These are phyloP conservation scores for Hymenoscyphus occultus DNA, from an alignment of 2,329 filamentous ascomycete genomes.

Conservation along the genomic window DNA sequence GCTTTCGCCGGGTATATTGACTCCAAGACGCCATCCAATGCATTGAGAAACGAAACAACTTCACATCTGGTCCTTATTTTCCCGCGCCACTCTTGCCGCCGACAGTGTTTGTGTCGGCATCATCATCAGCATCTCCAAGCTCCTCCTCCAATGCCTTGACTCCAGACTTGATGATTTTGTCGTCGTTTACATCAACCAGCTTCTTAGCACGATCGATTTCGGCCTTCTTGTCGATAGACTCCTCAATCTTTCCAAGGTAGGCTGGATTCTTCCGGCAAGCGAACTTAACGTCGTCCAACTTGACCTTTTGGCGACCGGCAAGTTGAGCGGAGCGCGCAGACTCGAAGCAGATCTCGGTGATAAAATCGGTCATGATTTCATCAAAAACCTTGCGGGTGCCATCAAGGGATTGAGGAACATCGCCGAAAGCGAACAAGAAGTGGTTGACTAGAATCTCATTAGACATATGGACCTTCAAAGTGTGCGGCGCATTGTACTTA, in stretches of 20 bases:
- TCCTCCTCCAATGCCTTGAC: conserved; percentile 45
- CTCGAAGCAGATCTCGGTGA: conserved; percentile 88
- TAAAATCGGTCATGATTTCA: conserved; percentile 95
- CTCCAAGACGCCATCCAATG: conserved; percentile 1
- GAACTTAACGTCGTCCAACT: conserved; percentile 97
- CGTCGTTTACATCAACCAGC: conserved; percentile 67
- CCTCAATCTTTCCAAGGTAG: conserved; percentile 85
- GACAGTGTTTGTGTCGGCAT: conserved; percentile 40
- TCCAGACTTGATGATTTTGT: conserved; percentile 55
- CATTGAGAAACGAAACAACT: neutral
- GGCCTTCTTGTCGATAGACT: conserved; percentile 84
- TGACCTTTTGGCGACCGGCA: conserved; percentile 90
- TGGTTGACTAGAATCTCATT: conserved; percentile 55
- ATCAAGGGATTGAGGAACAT: conserved; percentile 72
- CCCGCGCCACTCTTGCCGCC: conserved; percentile 25
- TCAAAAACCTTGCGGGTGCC: conserved; percentile 85
- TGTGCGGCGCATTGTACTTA: conserved; percentile 41
- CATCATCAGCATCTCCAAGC: conserved; percentile 52
- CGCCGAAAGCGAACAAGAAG: conserved; percentile 78
- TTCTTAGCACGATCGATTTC: conserved; percentile 82
- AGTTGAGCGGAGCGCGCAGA: conserved; percentile 83
- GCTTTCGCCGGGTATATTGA: conserved; percentile 8
- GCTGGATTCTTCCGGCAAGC: conserved; percentile 79
- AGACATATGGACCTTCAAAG: conserved; percentile 3
- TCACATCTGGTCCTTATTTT: neutral